Percentiles rank a stretch among this genome's conserved stretches.
phyloP scores from a whole-genome alignment of 192 early-diverging fungal genomes.

The Umbelopsis isabellina region DNA sequence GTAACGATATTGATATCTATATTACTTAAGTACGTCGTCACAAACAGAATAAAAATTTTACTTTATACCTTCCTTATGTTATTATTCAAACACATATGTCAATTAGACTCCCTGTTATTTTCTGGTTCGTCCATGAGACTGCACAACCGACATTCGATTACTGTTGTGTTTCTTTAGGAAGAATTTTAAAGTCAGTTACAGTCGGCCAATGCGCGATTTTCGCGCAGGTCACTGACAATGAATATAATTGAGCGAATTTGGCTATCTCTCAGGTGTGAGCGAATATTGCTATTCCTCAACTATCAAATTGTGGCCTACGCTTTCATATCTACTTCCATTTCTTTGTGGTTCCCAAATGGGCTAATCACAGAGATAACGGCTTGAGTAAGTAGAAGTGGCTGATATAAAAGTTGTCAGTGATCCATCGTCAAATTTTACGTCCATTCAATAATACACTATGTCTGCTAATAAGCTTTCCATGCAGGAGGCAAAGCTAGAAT shows the following conservation, averaged over 20 bases:
- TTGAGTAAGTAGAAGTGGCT: neutral
- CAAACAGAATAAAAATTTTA: too few species aligned
- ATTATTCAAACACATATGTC: too few species aligned
- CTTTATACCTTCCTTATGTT: too few species aligned
- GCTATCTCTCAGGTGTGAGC: conserved; percentile 10
- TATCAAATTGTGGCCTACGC: neutral
- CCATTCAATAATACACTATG: neutral
- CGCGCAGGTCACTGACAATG: neutral
- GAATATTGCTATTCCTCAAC: conserved; percentile 18
- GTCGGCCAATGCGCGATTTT: neutral
- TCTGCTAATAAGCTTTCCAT: neutral
- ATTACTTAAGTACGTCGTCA: too few species aligned
- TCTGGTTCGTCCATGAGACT: too few species aligned
- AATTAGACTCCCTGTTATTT: too few species aligned
- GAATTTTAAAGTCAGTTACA: too few species aligned
- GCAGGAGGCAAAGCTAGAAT: neutral
- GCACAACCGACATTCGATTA: too few species aligned
- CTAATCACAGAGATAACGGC: conserved; percentile 2
- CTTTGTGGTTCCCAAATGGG: neutral
- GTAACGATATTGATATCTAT: too few species aligned
- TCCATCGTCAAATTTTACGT: neutral
- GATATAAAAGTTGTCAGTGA: neutral
- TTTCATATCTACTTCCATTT: neutral
- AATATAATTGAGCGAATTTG: neutral
- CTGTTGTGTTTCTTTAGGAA: too few species aligned